Evolutionary conservation across 129 eudicot genomes (phyloP).

Genomic region (Chrysanthemum lavandulifolium): DNA sequence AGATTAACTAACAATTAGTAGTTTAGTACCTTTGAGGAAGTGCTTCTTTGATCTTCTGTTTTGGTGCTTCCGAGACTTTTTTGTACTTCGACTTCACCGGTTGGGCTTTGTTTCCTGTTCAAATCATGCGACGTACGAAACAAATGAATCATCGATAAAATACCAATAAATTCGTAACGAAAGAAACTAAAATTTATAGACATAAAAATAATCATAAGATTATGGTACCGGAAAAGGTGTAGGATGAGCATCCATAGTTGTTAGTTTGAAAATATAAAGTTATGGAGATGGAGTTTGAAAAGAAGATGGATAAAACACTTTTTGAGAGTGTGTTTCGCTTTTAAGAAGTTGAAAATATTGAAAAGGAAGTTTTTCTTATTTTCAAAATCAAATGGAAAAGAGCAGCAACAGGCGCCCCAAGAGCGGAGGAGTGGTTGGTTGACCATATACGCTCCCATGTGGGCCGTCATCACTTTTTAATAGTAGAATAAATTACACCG

Average conservation of each 20-base stretch:
- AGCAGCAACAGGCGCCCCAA: constrained; percentile 31
- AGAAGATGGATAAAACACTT: not conserved
- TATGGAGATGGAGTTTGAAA: not conserved
- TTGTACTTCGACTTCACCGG: no score
- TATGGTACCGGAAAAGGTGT: constrained; percentile 53
- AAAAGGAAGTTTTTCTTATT: constrained; percentile 11
- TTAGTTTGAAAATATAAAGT: not conserved
- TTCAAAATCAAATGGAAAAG: constrained; percentile 14
- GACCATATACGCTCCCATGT: constrained; percentile 29
- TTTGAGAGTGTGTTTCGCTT: not conserved
- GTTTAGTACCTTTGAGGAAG: no score
- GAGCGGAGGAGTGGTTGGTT: constrained; percentile 9
- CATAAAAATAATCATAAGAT: not conserved
- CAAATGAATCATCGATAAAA: no score
- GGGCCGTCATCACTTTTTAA: not conserved
- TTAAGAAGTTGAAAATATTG: not conserved
- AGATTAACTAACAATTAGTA: no score
- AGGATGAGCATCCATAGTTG: constrained; percentile 45
- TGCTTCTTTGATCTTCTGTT: no score
- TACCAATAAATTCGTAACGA: no score
- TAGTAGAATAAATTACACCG: no score
- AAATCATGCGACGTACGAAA: no score
- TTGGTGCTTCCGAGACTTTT: no score
- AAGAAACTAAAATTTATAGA: no score
- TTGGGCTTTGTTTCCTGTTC: no score